Evolutionary conservation across 495 filamentous ascomycete species (phyloP).

Genomic region (Penicillium robsamsonii): DNA sequence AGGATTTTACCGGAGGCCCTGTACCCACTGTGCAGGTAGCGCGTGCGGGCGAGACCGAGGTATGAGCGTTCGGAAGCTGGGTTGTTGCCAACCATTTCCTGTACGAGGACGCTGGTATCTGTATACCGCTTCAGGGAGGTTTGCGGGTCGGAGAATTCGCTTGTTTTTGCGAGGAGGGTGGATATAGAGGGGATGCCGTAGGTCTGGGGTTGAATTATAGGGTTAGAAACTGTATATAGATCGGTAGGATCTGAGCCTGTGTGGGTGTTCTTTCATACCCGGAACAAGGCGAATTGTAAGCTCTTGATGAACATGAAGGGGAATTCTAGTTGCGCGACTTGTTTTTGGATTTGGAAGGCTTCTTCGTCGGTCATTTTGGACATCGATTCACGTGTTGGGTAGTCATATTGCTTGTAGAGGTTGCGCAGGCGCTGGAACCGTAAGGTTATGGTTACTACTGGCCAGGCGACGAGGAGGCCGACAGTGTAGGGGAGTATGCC

Average conservation of each 20-base stretch:
- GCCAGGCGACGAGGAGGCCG: slow-evolving; percentile 29
- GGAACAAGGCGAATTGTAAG: slow-evolving; percentile 65
- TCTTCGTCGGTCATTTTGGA: slow-evolving; percentile 62
- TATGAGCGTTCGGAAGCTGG: slow-evolving; percentile 50
- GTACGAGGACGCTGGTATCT: slow-evolving; percentile 59
- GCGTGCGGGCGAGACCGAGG: slow-evolving; percentile 59
- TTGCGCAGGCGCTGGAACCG: slow-evolving; percentile 49
- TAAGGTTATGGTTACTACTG: slow-evolving; percentile 36
- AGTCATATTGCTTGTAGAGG: slow-evolving; percentile 50
- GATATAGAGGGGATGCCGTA: slow-evolving; percentile 67
- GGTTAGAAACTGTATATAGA: not conserved
- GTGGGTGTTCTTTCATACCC: slow-evolving; percentile 31
- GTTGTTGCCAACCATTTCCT: slow-evolving; percentile 49
- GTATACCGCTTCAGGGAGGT: slow-evolving; percentile 61
- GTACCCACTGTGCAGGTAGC: slow-evolving; percentile 64
- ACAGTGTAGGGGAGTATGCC: slow-evolving; percentile 26
- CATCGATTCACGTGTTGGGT: slow-evolving; percentile 52
- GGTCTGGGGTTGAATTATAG: slow-evolving; percentile 33
- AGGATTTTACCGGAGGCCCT: slow-evolving; percentile 56
- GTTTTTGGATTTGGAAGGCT: slow-evolving; percentile 54
- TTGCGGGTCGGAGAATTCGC: slow-evolving; percentile 52
- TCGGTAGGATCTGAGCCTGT: not conserved
- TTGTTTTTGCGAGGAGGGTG: slow-evolving; percentile 54
- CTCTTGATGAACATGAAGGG: slow-evolving; percentile 54
- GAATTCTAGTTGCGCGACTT: slow-evolving; percentile 53